Base-by-base conservation (phyloP, 1,284 basidiomycete species). In the Anthracocystis setariae region DNA sequence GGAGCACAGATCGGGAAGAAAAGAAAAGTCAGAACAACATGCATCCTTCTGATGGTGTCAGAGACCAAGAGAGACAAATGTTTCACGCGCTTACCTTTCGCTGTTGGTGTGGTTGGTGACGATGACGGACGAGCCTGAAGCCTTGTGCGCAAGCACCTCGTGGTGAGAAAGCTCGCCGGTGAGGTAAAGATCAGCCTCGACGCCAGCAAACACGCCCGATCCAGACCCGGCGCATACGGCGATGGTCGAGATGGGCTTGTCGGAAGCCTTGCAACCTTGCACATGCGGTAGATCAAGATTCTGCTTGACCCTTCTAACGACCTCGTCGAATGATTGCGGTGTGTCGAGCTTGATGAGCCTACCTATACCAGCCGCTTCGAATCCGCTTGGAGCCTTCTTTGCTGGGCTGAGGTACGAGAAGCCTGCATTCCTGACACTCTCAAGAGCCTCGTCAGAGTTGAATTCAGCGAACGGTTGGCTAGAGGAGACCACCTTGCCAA, bases 211-310 rank as follows among this genome's bases (percentile, higher is more conserved):
- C 27, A 81, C 74, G 44, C 68, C 66, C 9, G 59, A 66, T 8
- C 81, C 81, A 9, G 78, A 79, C 8, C 81, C 81, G 13, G 78
- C 78, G 37, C 80, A 81, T 18, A 81, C 76, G 1, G 74, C 81
- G 20, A 82, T 49, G 12, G 58, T 70, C 15, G 43, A 40, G 55
- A 82, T 71, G 24, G 40, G 49, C 24, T 58, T 50, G 39, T 62
- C 64, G 10, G 55, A 56, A 17, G 59, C 62, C 27, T 66, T 64
- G 53, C 60, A 65, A 21, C 67, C 55, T 23, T 64, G 66, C 10
- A 75, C 73, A 44, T 71, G 47, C 0, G 39, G 24, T 2, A 76
- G 52, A 2, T 55, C 55, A 17, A 70, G 52, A 18, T 66, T 69
- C 43, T 46, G 40, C 56, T 78, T 78, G 60, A 78, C 66, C 20